These are phyloP conservation scores for Penicillium sp. DNA, from an alignment of 2,329 filamentous ascomycete genomes.

Conservation along the genomic window DNA sequence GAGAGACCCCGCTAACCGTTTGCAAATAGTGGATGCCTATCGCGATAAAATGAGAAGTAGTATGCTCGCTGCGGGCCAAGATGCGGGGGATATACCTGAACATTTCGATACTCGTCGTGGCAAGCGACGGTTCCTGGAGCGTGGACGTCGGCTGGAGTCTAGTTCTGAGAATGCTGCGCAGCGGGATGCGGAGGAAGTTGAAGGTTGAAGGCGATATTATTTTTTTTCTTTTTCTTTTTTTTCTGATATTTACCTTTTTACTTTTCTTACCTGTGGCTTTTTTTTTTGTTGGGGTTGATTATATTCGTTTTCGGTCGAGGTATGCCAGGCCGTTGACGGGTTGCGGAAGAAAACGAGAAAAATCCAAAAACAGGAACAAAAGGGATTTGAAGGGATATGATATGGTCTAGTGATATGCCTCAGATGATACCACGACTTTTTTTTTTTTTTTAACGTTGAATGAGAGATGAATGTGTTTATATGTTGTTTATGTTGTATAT, in stretches of 20 bases:
- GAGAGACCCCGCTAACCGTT: slow-evolving; percentile 10
- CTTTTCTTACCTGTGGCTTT: neutral
- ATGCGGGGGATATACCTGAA: slow-evolving; percentile 69
- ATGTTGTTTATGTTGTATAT: no score
- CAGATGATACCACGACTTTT: slow-evolving; percentile 6
- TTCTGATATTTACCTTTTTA: neutral
- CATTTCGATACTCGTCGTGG: slow-evolving; percentile 88
- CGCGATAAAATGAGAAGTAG: slow-evolving; percentile 84
- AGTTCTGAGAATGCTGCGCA: slow-evolving; percentile 30
- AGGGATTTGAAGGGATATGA: neutral
- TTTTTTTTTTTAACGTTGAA: neutral
- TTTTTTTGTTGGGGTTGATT: neutral
- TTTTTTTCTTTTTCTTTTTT: neutral
- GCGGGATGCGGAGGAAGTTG: slow-evolving; percentile 41
- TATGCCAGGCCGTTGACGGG: neutral
- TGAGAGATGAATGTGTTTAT: neutral
- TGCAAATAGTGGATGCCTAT: slow-evolving; percentile 78
- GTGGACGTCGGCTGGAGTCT: slow-evolving; percentile 21
- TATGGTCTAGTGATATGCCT: neutral
- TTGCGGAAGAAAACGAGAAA: slow-evolving; percentile 1
- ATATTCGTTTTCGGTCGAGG: neutral
- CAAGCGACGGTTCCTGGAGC: slow-evolving; percentile 71
- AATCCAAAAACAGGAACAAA: neutral
- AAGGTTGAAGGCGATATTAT: slow-evolving; percentile 20
- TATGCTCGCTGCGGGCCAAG: slow-evolving; percentile 75